Base-by-base conservation (phyloP, 2,329 filamentous ascomycete genomes). In the Colletotrichum lentis region DNA sequence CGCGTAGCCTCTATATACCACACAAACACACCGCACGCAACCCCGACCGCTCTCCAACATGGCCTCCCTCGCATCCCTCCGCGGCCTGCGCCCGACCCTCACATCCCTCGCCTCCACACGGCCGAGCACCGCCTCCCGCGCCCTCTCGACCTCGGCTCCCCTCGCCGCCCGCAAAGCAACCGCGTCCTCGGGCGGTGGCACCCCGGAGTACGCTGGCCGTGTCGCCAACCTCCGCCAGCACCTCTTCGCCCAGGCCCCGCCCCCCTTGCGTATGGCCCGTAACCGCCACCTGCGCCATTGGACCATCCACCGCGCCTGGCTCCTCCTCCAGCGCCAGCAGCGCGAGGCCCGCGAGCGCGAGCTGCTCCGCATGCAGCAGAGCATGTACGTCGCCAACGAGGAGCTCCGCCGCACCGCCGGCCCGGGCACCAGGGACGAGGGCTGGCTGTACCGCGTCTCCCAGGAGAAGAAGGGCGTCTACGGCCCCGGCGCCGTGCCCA, bases 291-390 rank as follows among this genome's bases (percentile, higher is more conserved):
- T 99, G 71, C 92, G 96, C 54, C 96, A 99, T 85, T 99, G 96
- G 96, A 98, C 96, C 59, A 98, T 99, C 80, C 94, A 98, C 84
- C 94, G 96, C 74, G 95, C 95, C 24, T 98, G 94, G 93, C 86
- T 92, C 74, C 85, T 98, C 37, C 91, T 91, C 81, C 89, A 90
- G 74, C 86, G 90, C 73, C 87, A 91, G 77, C 85, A 89, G 74
- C 89, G 89, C 56, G 83, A 86, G 71, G 81, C 83, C 43, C 85
- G 88, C 59, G 85, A 92, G 76, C 81, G 85, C 62, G 92, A 94
- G 77, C 85, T 97, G 54, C 88, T 93, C 81, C 85, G 92, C 69
- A 86, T 89, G 83, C 94, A 94, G 81, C 90, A 92, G 76, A 88
- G 88, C 76, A 98, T 99, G 91, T 85, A 86, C 68, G 83, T 84